Evolutionary conservation across 1,139 yeast species (phyloP).

Genomic region (Sporopachydermia cereana): DNA sequence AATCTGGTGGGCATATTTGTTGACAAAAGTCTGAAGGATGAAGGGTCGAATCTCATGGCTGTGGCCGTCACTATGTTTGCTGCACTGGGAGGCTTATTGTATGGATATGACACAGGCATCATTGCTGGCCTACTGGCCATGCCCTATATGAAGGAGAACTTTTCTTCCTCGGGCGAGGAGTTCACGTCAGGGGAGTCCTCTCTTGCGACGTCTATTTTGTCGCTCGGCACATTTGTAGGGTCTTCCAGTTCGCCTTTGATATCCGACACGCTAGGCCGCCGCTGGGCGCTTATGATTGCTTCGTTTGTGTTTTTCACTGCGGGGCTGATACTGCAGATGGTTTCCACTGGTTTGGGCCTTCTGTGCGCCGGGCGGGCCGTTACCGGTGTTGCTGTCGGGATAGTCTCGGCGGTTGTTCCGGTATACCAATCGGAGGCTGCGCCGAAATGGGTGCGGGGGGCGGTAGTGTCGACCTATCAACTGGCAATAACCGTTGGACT

Average conservation of each 20-base stretch:
- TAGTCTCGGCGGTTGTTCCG: constrained; percentile 54
- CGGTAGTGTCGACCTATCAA: constrained; percentile 68
- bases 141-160: constrained; percentile 32
- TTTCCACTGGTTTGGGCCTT: constrained; percentile 36
- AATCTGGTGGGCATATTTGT: background rate
- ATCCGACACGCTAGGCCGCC: constrained; percentile 50
- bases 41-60: constrained; percentile 22
- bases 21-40: constrained; percentile 14
- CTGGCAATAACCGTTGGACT: constrained; percentile 85
- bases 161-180: constrained; percentile 11
- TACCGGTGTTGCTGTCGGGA: constrained; percentile 60
- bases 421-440: constrained; percentile 75
- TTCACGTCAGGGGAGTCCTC: constrained; percentile 49
- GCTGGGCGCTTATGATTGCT: constrained; percentile 39
- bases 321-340: constrained; percentile 50
- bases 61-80: constrained; percentile 31
- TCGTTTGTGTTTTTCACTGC: constrained; percentile 40
- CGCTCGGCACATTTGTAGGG: constrained; percentile 49
- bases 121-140: constrained; percentile 36
- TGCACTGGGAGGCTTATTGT: constrained; percentile 45
- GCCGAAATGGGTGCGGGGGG: constrained; percentile 70
- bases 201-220: constrained; percentile 42
- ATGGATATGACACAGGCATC: constrained; percentile 40
- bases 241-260: constrained; percentile 45
- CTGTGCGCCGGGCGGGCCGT: constrained; percentile 49